Base-by-base conservation (phyloP, 148 eudicot genomes). In the Talinum fruticosum region DNA sequence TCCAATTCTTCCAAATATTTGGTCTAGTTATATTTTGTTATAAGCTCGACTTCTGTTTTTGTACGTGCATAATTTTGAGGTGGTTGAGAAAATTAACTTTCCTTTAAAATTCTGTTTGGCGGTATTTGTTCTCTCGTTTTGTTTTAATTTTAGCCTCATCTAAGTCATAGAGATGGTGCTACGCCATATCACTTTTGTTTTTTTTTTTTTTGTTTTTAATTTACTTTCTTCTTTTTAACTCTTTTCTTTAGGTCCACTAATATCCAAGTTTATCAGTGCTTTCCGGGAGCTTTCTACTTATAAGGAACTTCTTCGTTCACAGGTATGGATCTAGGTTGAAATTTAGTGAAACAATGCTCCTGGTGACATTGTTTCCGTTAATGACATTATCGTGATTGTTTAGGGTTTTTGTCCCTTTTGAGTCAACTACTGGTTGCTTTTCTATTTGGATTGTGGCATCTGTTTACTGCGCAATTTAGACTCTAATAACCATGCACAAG, bases 271-370 rank as follows among this genome's bases (percentile, higher is more conserved):
- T 79, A 84, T 88, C 53, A 49, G 86, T 83, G 89, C 93, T 76
- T 86, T 95, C 72, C 97, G 86, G 47, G 99, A 95, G 89, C 94
- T 95, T 88, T 91, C 96, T 53, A 87, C 97, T 66, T 90, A 93
- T 82, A 95, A 95, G 87, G 99, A 95, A 77, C 92, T 92, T 84
- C 96, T 95, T 81, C 97, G 97, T 82, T 89, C 97, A 47, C 99
- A 95, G 88, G 99, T 92, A 80, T 69, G 84, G 62, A 23, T 66
- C 54, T 75, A 14, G 38, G 21, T 82, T 79, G 36, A 3, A 41
- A 41, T 41, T 41, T 41, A 2, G 45, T 41, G 10, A 3, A 41
- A 41, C 45, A 41, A 41, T 41, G 45, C 45, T 41, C 47, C 47
- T 41, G 12, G 47, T 41, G 47, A 41, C 47, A 8, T 1, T 41